These are phyloP conservation scores for Actinomortierella wolfii DNA, from an alignment of 371 early-diverging fungal genomes.

Conservation along the genomic window DNA sequence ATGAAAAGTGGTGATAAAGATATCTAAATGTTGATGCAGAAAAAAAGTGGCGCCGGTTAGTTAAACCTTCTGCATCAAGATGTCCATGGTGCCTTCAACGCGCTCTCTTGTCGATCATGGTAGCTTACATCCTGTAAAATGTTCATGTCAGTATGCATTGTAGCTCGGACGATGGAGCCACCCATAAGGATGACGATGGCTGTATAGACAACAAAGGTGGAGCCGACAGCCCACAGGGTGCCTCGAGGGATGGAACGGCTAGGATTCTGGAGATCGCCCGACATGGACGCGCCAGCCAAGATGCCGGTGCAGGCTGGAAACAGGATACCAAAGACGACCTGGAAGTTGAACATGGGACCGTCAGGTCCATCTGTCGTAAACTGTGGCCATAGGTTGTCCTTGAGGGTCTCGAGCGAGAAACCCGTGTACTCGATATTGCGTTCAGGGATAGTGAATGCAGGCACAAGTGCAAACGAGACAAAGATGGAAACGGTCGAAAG, in stretches of 20 bases:
- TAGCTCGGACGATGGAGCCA: conserved; percentile 52
- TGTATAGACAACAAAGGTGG: conserved; percentile 58
- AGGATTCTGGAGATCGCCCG: conserved; percentile 65
- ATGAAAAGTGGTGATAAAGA: conserved; percentile 50
- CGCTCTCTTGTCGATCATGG: neutral
- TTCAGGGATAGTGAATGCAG: conserved; percentile 52
- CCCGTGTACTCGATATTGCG: conserved; percentile 56
- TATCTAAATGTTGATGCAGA: conserved; percentile 10
- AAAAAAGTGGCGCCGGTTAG: neutral
- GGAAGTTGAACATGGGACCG: conserved; percentile 46
- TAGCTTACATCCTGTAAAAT: conserved; percentile 59
- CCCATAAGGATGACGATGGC: conserved; percentile 55
- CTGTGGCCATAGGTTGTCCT: conserved; percentile 62
- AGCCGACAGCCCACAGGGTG: conserved; percentile 58
- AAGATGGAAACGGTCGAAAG: conserved; percentile 56
- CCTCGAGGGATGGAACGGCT: conserved; percentile 67
- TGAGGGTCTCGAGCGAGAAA: conserved; percentile 53
- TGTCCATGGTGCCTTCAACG: neutral
- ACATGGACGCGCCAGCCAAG: conserved; percentile 69
- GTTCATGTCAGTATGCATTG: conserved; percentile 59
- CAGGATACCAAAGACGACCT: conserved; percentile 60
- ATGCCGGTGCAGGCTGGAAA: conserved; percentile 72
- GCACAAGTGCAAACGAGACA: conserved; percentile 53
- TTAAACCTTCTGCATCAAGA: conserved; percentile 16
- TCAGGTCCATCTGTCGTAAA: conserved; percentile 49